phyloP scores from a whole-genome alignment of 495 filamentous ascomycete genomes.

The Xylaria acuta region DNA sequence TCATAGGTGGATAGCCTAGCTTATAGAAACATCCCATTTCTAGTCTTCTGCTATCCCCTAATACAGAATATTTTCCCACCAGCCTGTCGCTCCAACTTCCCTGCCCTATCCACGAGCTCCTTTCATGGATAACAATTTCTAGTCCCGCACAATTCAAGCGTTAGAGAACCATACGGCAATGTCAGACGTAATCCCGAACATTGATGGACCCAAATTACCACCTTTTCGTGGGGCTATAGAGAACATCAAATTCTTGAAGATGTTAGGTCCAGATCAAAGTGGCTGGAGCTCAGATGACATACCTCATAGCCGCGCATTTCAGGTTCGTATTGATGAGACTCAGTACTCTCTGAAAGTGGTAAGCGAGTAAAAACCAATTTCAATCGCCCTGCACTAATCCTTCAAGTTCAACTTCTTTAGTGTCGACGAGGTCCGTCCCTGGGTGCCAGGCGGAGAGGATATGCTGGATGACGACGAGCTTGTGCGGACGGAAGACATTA shows the following conservation, averaged over 20 bases:
- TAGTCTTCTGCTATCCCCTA: too few relatives aligned
- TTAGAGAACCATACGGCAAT: neutral
- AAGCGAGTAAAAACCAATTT: neutral
- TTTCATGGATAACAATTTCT: neutral
- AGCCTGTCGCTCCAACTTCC: neutral
- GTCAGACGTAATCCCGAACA: neutral
- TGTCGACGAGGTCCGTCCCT: neutral
- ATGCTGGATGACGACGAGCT: too few relatives aligned
- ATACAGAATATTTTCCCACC: neutral
- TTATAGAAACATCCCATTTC: neutral
- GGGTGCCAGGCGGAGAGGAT: neutral
- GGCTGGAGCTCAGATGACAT: neutral
- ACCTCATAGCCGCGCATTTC: neutral
- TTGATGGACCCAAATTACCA: neutral
- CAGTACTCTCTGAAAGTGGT: constrained; percentile 1
- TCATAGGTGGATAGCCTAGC: neutral
- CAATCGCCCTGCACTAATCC: neutral
- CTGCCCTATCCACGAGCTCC: neutral
- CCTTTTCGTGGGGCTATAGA: neutral
- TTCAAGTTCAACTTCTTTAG: neutral
- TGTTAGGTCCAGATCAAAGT: neutral
- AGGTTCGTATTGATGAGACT: neutral
- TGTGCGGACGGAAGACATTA: neutral
- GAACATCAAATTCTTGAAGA: neutral
- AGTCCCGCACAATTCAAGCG: neutral